Evolutionary conservation across 192 early-diverging fungal genomes (phyloP).

Genomic region (Podila clonocystis): DNA sequence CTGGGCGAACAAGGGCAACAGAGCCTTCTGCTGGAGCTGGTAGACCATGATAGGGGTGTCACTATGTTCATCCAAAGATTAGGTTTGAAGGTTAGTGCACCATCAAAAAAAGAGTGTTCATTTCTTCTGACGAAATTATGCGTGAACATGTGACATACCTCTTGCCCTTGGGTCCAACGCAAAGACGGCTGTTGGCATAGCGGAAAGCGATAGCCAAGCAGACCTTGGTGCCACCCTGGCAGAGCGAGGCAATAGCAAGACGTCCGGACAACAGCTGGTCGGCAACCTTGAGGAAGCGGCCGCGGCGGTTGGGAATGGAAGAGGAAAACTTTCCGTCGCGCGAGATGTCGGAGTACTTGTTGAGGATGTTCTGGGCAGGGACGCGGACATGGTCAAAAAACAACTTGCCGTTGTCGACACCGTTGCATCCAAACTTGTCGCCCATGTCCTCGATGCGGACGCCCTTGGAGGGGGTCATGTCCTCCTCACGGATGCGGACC

Average conservation of each 20-base stretch:
- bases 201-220: slow-evolving; percentile 73
- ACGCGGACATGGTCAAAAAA: slow-evolving; percentile 63
- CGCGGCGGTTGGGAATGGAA: slow-evolving; percentile 63
- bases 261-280: slow-evolving; percentile 79
- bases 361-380: slow-evolving; percentile 72
- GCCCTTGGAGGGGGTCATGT: slow-evolving; percentile 69
- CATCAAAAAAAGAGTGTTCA: no score
- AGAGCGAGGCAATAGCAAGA: slow-evolving; percentile 75
- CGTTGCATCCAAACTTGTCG: slow-evolving; percentile 74
- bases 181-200: slow-evolving; percentile 73
- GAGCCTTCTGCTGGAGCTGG: slow-evolving; percentile 81
- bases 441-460: slow-evolving; percentile 84
- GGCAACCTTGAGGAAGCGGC: slow-evolving; percentile 81
- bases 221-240: slow-evolving; percentile 73
- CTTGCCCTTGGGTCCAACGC: slow-evolving; percentile 81
- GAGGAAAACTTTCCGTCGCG: slow-evolving; percentile 67
- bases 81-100: no score
- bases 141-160: slow-evolving; percentile 35
- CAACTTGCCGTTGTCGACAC: slow-evolving; percentile 80
- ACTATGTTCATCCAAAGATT: slow-evolving; percentile 5
- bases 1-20: slow-evolving; percentile 72
- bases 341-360: slow-evolving; percentile 71
- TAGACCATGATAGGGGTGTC: slow-evolving; percentile 80
- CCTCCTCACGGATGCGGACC: slow-evolving; percentile 78
- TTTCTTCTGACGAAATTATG: no score